Evolutionary conservation across 2,329 filamentous ascomycete genomes (phyloP), one percentile per base, ranked within the genome.

Genomic region (Colletotrichum camelliae): DNA sequence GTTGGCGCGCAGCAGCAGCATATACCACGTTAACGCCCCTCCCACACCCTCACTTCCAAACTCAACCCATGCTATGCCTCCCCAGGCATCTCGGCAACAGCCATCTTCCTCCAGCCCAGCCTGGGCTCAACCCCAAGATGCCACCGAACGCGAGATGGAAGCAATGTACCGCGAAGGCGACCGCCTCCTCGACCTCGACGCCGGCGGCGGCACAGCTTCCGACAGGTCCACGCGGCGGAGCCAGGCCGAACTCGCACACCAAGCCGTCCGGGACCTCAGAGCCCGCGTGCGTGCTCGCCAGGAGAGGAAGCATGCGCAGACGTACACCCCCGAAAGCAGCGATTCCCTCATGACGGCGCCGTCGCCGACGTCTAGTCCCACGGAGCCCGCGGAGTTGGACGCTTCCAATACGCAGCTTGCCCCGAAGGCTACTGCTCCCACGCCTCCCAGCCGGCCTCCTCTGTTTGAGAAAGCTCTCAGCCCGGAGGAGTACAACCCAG

Each of bases 361-460:
- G 5, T 48, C 18, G 7, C 16, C 52, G 13, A 24, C 16, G 4
- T 31, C 55, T 0, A 18, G 55, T 1, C 9, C 21, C 4, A 27
- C 55, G 27, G 24, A 31, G 24, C 55, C 55, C 1, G 55, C 55
- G 1, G 55, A 58, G 55, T 24, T 58, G 24, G 55, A 31, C 4
- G 27, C 24, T 12, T 31, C 0, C 55, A 1, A 1, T 16, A 58
- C 24, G 15, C 2, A 58, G 27, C 24, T 31, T 0, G 24, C 4
- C 24, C 27, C 55, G 3, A 31, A 6, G 3, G 7, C 55, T 29
- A 15, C 21, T 52, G 43, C 43, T 2, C n/a, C 18, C 0, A 0
- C 43, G 2, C 43, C 43, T 52, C n/a, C n/a, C 43, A 21, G 10
- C 43, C 43, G n/a, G 0, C 0, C 43, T 13, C 21, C 39, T 3